These are phyloP conservation scores for Aspergillaceae sp. DNA, from an alignment of 2,329 filamentous ascomycete species.

Conservation along the genomic window DNA sequence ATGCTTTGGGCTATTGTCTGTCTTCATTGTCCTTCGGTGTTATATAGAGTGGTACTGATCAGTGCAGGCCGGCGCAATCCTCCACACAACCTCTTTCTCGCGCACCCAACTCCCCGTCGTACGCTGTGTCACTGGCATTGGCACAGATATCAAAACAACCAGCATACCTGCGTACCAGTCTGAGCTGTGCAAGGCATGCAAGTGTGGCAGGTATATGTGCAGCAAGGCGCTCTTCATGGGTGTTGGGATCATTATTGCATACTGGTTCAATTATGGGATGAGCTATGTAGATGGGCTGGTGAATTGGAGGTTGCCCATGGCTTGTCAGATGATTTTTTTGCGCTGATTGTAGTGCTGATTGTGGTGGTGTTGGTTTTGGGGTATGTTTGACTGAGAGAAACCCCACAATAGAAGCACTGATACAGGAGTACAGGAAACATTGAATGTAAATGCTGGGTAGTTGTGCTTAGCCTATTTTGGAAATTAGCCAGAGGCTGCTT, in stretches of 20 bases:
- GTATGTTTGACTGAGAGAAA: too few species aligned
- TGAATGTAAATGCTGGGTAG: too few species aligned
- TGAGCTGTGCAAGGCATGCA: slow-evolving; percentile 37
- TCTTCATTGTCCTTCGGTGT: slow-evolving; percentile 1
- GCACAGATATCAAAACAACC: slow-evolving; percentile 39
- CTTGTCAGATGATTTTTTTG: slow-evolving; percentile 35
- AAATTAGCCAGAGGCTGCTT: too few species aligned
- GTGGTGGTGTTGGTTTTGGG: not conserved
- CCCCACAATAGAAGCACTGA: too few species aligned
- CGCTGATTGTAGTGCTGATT: not conserved
- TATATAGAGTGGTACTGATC: not conserved
- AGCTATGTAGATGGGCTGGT: slow-evolving; percentile 33
- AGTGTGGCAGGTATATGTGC: slow-evolving; percentile 37
- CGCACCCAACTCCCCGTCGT: slow-evolving; percentile 33
- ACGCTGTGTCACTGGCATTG: slow-evolving; percentile 43
- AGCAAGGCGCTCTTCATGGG: slow-evolving; percentile 34
- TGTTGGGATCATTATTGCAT: slow-evolving; percentile 29
- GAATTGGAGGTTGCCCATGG: slow-evolving; percentile 41
- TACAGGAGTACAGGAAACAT: too few species aligned
- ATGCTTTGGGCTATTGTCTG: slow-evolving; percentile 25
- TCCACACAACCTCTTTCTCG: slow-evolving; percentile 26
- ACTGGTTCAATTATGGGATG: slow-evolving; percentile 29
- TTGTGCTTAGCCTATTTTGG: too few species aligned
- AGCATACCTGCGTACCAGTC: slow-evolving; percentile 37
- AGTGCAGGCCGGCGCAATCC: slow-evolving; percentile 19